These are phyloP conservation scores for Candida caryicola DNA, from an alignment of 805 yeast species.

Conservation along the genomic window DNA sequence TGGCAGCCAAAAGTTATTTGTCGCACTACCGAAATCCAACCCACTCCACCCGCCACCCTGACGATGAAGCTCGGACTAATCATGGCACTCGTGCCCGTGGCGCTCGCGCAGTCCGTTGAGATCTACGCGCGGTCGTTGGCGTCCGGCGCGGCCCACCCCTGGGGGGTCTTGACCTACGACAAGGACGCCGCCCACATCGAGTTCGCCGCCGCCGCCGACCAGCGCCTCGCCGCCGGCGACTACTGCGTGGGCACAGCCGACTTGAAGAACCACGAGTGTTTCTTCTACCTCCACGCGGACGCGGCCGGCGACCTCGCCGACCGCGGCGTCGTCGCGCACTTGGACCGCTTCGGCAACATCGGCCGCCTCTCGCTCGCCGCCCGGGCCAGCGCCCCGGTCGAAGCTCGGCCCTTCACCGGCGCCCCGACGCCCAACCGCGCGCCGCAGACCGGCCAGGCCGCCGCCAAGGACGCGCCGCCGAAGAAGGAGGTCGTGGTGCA, in stretches of 20 bases:
- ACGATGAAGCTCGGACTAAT: neutral
- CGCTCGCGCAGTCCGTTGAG: neutral
- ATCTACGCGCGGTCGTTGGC: neutral
- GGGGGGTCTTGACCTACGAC: constrained; percentile 16
- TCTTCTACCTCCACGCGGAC: constrained; percentile 15
- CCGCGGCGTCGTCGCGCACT: constrained; percentile 3
- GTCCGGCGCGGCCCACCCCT: constrained; percentile 5
- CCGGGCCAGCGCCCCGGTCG: neutral
- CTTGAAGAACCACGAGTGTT: constrained; percentile 29
- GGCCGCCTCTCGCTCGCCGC: neutral
- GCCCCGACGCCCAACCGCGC: constrained; percentile 31
- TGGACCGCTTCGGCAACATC: constrained; percentile 2
- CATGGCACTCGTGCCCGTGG: neutral
- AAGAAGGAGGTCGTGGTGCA: constrained; percentile 12
- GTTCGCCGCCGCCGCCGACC: constrained; percentile 8
- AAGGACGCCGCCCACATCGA: constrained; percentile 4
- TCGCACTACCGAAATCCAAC: neutral
- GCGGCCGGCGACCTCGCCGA: constrained; percentile 2
- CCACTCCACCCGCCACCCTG: too few relatives aligned
- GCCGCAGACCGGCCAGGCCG: constrained; percentile 15
- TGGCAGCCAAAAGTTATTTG: too few relatives aligned
- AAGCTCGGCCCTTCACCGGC: neutral
- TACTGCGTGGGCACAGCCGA: constrained; percentile 35
- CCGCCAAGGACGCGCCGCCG: constrained; percentile 5
- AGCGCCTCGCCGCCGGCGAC: constrained; percentile 7